Evolutionary conservation across 495 filamentous ascomycete genomes (phyloP).

Genomic region (Penicillium goetzii): DNA sequence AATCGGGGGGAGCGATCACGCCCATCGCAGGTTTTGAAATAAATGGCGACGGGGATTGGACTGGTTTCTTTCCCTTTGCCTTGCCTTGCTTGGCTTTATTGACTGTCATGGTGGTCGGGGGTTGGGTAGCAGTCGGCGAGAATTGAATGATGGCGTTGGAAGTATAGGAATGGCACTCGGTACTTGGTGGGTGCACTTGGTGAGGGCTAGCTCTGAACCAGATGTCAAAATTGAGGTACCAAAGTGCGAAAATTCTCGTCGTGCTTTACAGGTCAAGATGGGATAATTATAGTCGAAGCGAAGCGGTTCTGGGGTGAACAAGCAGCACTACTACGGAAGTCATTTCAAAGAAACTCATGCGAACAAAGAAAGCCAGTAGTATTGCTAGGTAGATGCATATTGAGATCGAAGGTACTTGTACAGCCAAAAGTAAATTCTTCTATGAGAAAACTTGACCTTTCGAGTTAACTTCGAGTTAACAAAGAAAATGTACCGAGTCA

Average conservation of each 20-base stretch:
- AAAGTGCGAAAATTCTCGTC: background rate
- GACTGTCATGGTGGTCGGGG: background rate
- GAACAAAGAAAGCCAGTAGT: background rate
- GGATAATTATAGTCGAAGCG: background rate
- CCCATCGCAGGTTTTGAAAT: background rate
- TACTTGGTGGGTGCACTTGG: background rate
- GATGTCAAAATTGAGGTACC: background rate
- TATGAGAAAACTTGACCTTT: background rate
- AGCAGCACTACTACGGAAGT: background rate
- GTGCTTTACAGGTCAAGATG: background rate
- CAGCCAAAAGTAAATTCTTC: background rate
- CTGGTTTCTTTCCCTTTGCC: background rate
- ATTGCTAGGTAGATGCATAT: background rate
- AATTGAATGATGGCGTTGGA: background rate
- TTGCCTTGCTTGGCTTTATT: background rate
- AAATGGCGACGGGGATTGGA: too few species aligned
- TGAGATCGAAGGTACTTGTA: background rate
- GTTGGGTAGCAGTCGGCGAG: background rate
- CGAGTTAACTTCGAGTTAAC: background rate
- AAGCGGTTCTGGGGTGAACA: background rate
- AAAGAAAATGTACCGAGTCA: background rate
- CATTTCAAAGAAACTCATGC: background rate
- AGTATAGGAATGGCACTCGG: background rate
- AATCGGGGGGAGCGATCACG: slow-evolving; percentile 18
- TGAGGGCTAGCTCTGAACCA: background rate